These are phyloP conservation scores for Thermomucor indicae-seudaticae DNA, from an alignment of 371 early-diverging fungal genomes.

Conservation along the genomic window DNA sequence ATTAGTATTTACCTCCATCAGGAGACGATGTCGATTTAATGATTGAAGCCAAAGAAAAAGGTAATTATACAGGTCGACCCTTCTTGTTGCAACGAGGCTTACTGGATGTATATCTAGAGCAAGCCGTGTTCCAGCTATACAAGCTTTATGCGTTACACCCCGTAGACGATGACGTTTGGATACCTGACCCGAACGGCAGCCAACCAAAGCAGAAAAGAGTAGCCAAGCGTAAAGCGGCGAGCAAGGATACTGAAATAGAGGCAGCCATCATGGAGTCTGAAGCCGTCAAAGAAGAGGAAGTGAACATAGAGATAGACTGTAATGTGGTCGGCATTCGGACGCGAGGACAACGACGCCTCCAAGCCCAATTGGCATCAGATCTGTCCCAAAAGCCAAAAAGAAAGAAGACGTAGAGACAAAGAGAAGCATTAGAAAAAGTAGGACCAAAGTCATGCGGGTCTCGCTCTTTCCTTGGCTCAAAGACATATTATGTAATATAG, in stretches of 20 bases:
- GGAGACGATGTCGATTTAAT: slow-evolving; percentile 49
- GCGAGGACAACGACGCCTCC: too few relatives aligned
- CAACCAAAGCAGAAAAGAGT: slow-evolving; percentile 22
- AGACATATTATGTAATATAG: too few relatives aligned
- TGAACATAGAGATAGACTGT: too few relatives aligned
- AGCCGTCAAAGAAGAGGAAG: slow-evolving; percentile 1
- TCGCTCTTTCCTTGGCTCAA: too few relatives aligned
- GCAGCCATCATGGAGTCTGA: too few relatives aligned
- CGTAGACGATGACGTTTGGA: slow-evolving; percentile 29
- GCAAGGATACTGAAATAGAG: neutral
- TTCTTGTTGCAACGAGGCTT: neutral
- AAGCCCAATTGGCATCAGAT: too few relatives aligned
- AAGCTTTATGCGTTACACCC: slow-evolving; percentile 28
- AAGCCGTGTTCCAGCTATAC: slow-evolving; percentile 48
- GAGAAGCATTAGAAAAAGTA: too few relatives aligned
- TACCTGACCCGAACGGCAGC: slow-evolving; percentile 10
- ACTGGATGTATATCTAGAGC: slow-evolving; percentile 12
- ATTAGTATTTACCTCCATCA: slow-evolving; percentile 37
- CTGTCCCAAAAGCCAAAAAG: too few relatives aligned
- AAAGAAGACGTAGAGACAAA: too few relatives aligned
- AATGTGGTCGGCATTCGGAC: too few relatives aligned
- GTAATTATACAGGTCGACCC: slow-evolving; percentile 4
- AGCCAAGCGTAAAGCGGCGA: neutral
- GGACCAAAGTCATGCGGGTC: too few relatives aligned
- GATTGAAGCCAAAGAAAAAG: slow-evolving; percentile 57